Evolutionary conservation across 106 monocot species (phyloP), one percentile per base, ranked within the genome.

Genomic region (Vanilla planifolia): DNA sequence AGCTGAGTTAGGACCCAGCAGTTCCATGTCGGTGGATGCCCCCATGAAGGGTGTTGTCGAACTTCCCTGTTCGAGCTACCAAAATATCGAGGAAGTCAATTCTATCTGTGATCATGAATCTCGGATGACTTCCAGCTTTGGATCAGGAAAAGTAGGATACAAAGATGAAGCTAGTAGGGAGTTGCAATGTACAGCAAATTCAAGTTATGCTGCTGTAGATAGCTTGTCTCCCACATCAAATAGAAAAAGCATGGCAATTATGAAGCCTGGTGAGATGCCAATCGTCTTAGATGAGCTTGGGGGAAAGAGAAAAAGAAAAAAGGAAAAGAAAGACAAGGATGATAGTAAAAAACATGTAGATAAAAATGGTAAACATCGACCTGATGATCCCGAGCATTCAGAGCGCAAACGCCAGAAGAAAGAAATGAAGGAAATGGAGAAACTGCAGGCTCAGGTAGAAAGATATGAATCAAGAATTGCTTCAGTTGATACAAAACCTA

Each of bases 1-100:
- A 43, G 45, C 59, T 36, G 88, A 92, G 28, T n/a, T 77, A 21
- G 86, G 88, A 6, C 88, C 79, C 14, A 66, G 75, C 64, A 98
- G 85, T 60, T 92, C 98, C 19, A 77, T 92, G 21, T 98, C 98
- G 40, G 98, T 98, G 30, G 98, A 92, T 80, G 98, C 98, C 8
- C 98, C 98, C 4, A 32, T 57, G 33, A 72, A 65, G 43, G 68
- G 36, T 9, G 24, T 62, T 63, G 65, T 70, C 36, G 83, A 78
- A 43, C 70, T 58, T 22, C 23, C 63, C 1, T 79, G 68, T 44
- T 35, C 61, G 9, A 71, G 55, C 27, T 77, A 72, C 52, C 75
- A 81, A 57, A 73, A 76, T 58, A 39, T 66, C 5, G 87, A 98
- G 36, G 96, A 98, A 48, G 78, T 69, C 5, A 83, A 80, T 57